phyloP scores from a whole-genome alignment of 768 basidiomycete genomes.

The Boletus rubroflammeus region DNA sequence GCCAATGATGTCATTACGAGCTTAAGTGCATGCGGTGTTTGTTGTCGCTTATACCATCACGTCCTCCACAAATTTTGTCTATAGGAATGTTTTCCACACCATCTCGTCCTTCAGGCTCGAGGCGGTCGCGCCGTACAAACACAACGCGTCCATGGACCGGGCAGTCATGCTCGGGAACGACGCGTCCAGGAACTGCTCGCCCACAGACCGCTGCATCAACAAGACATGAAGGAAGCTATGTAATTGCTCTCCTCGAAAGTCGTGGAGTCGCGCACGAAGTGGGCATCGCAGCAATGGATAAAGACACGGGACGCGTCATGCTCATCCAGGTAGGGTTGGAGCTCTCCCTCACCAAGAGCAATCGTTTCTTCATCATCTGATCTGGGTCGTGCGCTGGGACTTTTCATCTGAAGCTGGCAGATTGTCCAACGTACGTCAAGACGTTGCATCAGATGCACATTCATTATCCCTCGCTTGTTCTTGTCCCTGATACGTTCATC shows the following conservation, averaged over 20 bases:
- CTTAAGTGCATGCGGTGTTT: too few relatives aligned
- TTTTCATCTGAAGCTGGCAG: slow-evolving; percentile 54
- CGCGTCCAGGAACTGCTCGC: slow-evolving; percentile 39
- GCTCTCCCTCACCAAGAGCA: not conserved
- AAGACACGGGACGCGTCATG: slow-evolving; percentile 69
- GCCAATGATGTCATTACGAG: not conserved
- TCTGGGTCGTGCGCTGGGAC: not conserved
- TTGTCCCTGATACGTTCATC: slow-evolving; percentile 82
- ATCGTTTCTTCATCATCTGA: not conserved
- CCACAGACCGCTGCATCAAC: slow-evolving; percentile 64
- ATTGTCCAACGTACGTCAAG: slow-evolving; percentile 87
- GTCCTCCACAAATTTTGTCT: not conserved
- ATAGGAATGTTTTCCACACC: slow-evolving; percentile 12
- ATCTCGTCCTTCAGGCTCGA: slow-evolving; percentile 10
- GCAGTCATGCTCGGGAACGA: slow-evolving; percentile 51
- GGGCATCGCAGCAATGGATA: slow-evolving; percentile 83
- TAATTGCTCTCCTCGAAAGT: slow-evolving; percentile 72
- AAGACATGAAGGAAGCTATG: slow-evolving; percentile 55
- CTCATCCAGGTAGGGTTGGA: slow-evolving; percentile 64
- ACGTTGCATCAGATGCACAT: slow-evolving; percentile 83
- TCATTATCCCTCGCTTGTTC: slow-evolving; percentile 63
- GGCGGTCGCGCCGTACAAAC: slow-evolving; percentile 13
- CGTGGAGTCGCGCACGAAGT: slow-evolving; percentile 79
- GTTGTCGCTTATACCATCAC: not conserved
- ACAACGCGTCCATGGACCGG: slow-evolving; percentile 48